Base-by-base conservation (phyloP, 177 flowering plant genomes). In the Vitis hybrid region DNA sequence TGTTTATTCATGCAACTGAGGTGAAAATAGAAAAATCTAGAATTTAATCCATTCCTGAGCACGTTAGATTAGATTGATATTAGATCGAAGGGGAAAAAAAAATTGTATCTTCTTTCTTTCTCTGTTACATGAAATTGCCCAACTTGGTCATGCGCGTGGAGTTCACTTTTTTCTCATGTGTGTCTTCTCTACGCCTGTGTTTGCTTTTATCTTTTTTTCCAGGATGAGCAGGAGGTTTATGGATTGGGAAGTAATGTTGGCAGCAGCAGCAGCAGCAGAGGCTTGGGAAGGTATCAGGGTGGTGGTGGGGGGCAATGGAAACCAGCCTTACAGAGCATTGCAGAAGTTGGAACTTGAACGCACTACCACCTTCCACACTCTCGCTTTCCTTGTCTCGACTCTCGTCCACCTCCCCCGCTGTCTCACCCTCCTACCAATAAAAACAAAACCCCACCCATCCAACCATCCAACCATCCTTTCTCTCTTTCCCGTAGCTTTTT, bases 321-420 rank as follows among this genome's bases (percentile, higher is more conserved):
- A 69, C 95, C 95, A 80, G 87, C 88, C 69, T 83, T 90, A 65
- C 89, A 88, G 69, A 90, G 88, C 84, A 90, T 90, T 75, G 80
- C 87, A 73, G 95, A 90, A 72, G 15, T 79, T 74, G 87, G 87
- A 71, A 78, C 79, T 71, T 86, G 79, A 82, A 75, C 11, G 11
- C 9, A 9, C 18, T 47, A 12, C 19, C 24, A 2, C 73, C 31
- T 17, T 10, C 70, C 20, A 57, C 14, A 22, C 19, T 6, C 53
- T 33, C 56, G 49, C 52, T 24, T 3, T 2, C 61, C 1, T 62
- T 10, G 8, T 47, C 66, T 17, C 14, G 9, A 28, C 31, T 28
- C 31, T 28, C 31, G 31, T 0, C 31, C 31, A 28, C 31, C 31
- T 15, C 9, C 53, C 13, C 15, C 38, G 13, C 63, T 24, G 63